phyloP scores from a whole-genome alignment of 2,329 filamentous ascomycete genomes.

The Pseudocercospora vitis region DNA sequence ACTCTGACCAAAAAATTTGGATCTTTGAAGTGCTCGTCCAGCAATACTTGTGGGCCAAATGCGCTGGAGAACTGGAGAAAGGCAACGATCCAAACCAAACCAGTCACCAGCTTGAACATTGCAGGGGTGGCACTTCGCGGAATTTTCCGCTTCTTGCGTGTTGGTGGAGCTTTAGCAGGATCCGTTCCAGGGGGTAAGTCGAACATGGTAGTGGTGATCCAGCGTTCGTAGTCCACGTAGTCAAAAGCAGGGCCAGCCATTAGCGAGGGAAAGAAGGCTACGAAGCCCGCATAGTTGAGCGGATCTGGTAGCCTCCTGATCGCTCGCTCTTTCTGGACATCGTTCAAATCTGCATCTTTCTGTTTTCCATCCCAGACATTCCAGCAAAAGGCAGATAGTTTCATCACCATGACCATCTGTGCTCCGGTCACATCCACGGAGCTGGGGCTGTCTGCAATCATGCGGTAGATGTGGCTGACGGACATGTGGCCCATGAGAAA shows the following conservation, averaged over 20 bases:
- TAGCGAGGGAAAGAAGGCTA: conserved; percentile 91
- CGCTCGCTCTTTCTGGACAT: conserved; percentile 79
- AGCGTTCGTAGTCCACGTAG: conserved; percentile 85
- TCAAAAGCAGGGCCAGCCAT: conserved; percentile 92
- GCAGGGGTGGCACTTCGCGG: conserved; percentile 87
- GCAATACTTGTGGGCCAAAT: conserved; percentile 65
- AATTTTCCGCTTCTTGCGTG: conserved; percentile 86
- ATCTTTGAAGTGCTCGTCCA: conserved; percentile 64
- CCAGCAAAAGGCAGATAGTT: conserved; percentile 95
- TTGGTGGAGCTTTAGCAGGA: conserved; percentile 78
- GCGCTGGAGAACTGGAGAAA: conserved; percentile 71
- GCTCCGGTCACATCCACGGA: conserved; percentile 85
- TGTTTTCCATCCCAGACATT: conserved; percentile 91
- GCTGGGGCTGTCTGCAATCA: conserved; percentile 65
- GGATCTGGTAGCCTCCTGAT: conserved; percentile 71
- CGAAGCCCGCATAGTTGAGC: conserved; percentile 83
- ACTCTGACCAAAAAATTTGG: conserved; percentile 71
- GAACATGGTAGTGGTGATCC: conserved; percentile 95
- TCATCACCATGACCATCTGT: conserved; percentile 99
- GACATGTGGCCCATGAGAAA: conserved; percentile 97
- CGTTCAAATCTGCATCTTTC: conserved; percentile 75
- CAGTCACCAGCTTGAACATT: conserved; percentile 69
- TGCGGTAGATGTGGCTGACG: conserved; percentile 79
- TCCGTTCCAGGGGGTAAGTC: conserved; percentile 79
- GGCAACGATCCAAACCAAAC: conserved; percentile 74